Percentiles rank a stretch among this genome's conserved stretches.
phyloP scores from a whole-genome alignment of 768 basidiomycete genomes.

The Rhizopogon salebrosus region DNA sequence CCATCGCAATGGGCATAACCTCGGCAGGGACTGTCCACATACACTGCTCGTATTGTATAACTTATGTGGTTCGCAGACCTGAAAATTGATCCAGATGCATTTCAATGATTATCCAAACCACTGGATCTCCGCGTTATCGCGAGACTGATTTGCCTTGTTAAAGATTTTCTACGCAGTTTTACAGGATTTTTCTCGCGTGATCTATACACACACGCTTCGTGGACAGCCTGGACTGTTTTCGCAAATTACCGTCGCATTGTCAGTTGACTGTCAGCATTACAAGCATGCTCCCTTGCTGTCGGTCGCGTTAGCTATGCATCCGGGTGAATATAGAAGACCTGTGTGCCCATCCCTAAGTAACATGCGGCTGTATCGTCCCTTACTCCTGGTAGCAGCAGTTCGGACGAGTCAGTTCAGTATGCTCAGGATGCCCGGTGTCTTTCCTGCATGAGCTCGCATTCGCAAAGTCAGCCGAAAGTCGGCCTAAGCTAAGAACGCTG shows the following conservation, averaged over 20 bases:
- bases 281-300: not conserved
- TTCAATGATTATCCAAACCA: too few relatives aligned
- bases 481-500: slow-evolving; percentile 24
- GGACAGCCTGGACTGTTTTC: not conserved
- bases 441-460: not conserved
- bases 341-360: not conserved
- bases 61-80: too few relatives aligned
- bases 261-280: slow-evolving; percentile 5
- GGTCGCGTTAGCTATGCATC: slow-evolving; percentile 12
- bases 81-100: too few relatives aligned
- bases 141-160: not conserved
- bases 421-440: not conserved
- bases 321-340: slow-evolving; percentile 1
- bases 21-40: too few relatives aligned
- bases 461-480: slow-evolving; percentile 1
- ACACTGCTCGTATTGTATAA: too few relatives aligned
- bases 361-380: slow-evolving; percentile 7
- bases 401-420: not conserved
- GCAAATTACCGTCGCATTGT: not conserved
- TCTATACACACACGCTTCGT: not conserved
- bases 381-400: not conserved
- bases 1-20: too few relatives aligned
- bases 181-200: not conserved
- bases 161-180: not conserved
- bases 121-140: too few relatives aligned